Base-by-base conservation (phyloP, 2,329 filamentous ascomycete genomes). In the Neodidymelliopsis sp. region DNA sequence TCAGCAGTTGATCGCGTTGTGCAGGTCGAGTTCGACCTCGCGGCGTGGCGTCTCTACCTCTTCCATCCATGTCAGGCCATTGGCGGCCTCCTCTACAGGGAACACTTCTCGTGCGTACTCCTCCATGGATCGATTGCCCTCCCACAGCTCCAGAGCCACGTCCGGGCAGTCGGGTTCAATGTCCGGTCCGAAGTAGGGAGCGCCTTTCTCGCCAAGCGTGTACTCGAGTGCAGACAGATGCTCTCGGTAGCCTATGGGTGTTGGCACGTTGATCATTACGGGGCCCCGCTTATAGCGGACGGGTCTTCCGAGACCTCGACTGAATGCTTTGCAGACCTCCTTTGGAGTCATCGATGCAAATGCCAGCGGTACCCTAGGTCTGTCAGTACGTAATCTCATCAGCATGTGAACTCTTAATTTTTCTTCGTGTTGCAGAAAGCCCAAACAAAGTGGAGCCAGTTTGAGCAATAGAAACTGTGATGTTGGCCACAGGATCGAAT, bases 71-170 rank as follows among this genome's bases (percentile, higher is more conserved):
- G 88, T 90, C 66, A 94, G 77, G 4, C 93, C 93, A 70, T 97
- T 97, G 23, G 91, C 91, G 62, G 92, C 88, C 75, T 99, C 94
- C 73, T 99, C 94, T 10, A 97, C 82, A 0, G 91, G 90, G 65
- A 97, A 97, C 20, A 95, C 91, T 71, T 97, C 94, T 37, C 89
- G 82, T 1, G 93, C 93, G 71, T 97, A 99, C 74, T 97, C 94
- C 69, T 97, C 91, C 60, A 97, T 82, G 22, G 90, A 89, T 44
- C 94, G 82, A 59, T 91, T 91, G 4, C 91, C 94, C 69, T 96
- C 90, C 94, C 94, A 97, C 18, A 99, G 77, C 61, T 88, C 82
- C 54, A 93, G 78, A 1, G 92, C 90, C 59, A 91, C 85, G 7
- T 82, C 81, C 0, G 91, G 91, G 57, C 89, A 89, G 57, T 68